Evolutionary conservation across 1,284 basidiomycete genomes (phyloP).

Genomic region (Polyporus tsugae): DNA sequence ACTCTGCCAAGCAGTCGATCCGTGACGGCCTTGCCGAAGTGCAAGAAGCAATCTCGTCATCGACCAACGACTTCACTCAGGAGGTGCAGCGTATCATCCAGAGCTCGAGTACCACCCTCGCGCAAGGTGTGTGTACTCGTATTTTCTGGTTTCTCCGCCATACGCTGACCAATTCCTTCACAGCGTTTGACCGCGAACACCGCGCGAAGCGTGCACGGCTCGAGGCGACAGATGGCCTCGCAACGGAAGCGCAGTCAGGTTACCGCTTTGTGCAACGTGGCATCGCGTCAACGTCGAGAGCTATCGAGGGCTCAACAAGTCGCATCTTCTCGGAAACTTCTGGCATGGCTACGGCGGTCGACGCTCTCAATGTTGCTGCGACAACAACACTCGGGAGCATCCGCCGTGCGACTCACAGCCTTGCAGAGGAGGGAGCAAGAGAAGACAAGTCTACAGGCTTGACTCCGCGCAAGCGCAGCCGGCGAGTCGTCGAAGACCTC

Average conservation of each 20-base stretch:
- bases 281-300: slow-evolving; percentile 58
- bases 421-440: slow-evolving; percentile 66
- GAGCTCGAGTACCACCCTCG: slow-evolving; percentile 52
- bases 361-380: slow-evolving; percentile 51
- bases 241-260: slow-evolving; percentile 58
- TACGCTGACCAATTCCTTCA: background rate
- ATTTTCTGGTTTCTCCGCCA: background rate
- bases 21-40: slow-evolving; percentile 55
- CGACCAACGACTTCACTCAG: slow-evolving; percentile 59
- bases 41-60: slow-evolving; percentile 53
- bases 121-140: slow-evolving; percentile 50
- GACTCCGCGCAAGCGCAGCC: slow-evolving; percentile 76
- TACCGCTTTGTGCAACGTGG: slow-evolving; percentile 58
- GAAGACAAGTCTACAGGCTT: slow-evolving; percentile 71
- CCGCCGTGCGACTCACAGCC: slow-evolving; percentile 55
- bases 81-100: slow-evolving; percentile 61
- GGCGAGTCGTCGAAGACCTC: slow-evolving; percentile 76
- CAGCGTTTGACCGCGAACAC: slow-evolving; percentile 68
- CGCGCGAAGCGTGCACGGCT: slow-evolving; percentile 73
- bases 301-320: slow-evolving; percentile 55
- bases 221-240: slow-evolving; percentile 61
- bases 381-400: slow-evolving; percentile 54
- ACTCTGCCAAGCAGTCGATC: slow-evolving; percentile 50
- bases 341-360: slow-evolving; percentile 48
- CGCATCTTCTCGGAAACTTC: slow-evolving; percentile 56